Evolutionary conservation across 108 stramenopile genomes (phyloP), one percentile per base, ranked within the genome.

Genomic region (Nannochloropsis oceanica): DNA sequence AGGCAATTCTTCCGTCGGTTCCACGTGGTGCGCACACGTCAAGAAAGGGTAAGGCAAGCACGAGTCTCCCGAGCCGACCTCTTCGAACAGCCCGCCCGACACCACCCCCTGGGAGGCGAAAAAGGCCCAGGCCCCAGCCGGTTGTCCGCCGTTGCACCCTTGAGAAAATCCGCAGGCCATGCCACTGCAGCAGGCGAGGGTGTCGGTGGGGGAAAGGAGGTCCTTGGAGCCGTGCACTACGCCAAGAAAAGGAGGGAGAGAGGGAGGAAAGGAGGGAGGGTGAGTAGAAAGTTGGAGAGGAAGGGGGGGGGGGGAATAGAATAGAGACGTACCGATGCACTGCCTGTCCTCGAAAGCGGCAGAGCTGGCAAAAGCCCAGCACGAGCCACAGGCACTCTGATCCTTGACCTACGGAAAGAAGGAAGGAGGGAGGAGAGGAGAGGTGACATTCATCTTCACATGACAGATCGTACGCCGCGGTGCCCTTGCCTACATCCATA

Each of bases 91-190:
- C 24, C 87, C 91, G n/a, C 91, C 92, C 27, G 90, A 85, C 20
- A 91, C 90, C 44, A 93, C 91, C 13, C 92, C 92, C 13, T 81
- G 84, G 26, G 34, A 44, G 79, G 88, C 90, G 83, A 92, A 92
- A 82, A 87, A 93, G 8, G 27, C 13, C 92, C 92, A 93, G 44
- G 92, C 92, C 24, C 89, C 86, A 26, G 90, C 80, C 44, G 92
- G 92, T 79, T 92, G 91, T 8, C 92, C 92, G 59, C 92, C 92
- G 84, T 93, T 92, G 92, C 92, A 93, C 44, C 92, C 92, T 88
- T 84, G 90, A 86, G 87, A 90, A 9, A 86, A 86, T 8, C 80
- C 79, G 59, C 59, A 73, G 1, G 59, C 59, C 59, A 73, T 73
- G 59, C 59, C 59, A 18, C 22, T 73, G n/a, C 59, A 73, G 59